A percentile compares a stretch with the other conserved stretches of the same genome.
phyloP scores from a whole-genome alignment of 768 basidiomycete genomes.

The Mrakia frigida region DNA sequence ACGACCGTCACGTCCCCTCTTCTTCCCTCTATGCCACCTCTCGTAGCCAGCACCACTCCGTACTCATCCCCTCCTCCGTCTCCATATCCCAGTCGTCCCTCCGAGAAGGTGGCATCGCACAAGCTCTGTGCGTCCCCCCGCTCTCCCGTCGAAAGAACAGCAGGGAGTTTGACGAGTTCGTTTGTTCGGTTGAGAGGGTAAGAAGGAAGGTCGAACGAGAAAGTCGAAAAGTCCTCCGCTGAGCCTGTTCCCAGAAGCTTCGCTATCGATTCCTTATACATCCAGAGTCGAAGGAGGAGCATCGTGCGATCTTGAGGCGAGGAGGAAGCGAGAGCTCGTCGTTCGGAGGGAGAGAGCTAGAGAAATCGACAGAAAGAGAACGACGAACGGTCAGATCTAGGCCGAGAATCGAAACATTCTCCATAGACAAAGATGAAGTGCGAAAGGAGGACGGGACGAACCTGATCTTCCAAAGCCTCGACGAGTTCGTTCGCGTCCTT shows the following conservation, averaged over 20 bases:
- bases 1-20: no score
- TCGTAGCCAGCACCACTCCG: no score
- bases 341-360: constrained; percentile 23
- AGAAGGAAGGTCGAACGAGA: background rate
- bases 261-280: constrained; percentile 84
- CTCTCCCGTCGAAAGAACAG: background rate
- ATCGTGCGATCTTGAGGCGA: constrained; percentile 45
- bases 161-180: background rate
- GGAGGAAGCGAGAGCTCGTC: constrained; percentile 41
- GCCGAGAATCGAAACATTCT: no score
- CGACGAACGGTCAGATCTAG: no score
- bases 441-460: constrained; percentile 36
- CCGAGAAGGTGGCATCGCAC: background rate
- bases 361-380: background rate
- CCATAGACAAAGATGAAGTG: background rate
- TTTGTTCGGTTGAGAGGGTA: no score
- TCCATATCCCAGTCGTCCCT: no score
- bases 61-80: no score
- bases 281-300: constrained; percentile 77
- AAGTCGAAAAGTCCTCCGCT: background rate
- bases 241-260: constrained; percentile 62
- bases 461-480: constrained; percentile 61
- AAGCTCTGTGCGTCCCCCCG: background rate
- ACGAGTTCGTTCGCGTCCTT: constrained; percentile 57
- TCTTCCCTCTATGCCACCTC: no score